A percentile compares a stretch with the other conserved stretches of the same genome.
phyloP scores from a whole-genome alignment of 352 stramenopile genomes.

The Globisporangium nodosum region DNA sequence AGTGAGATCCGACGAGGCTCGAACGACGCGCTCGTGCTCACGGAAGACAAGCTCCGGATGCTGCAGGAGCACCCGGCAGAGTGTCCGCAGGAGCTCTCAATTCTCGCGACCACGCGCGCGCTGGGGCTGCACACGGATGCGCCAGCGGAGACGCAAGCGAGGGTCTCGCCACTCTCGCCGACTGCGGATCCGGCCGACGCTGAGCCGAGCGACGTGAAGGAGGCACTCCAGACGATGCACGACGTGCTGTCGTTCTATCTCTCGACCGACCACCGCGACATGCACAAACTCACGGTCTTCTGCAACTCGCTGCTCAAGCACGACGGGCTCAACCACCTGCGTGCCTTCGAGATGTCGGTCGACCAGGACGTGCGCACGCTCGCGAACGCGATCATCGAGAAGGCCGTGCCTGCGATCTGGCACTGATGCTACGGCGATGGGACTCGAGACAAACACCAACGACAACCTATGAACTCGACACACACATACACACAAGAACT shows the following conservation, averaged over 20 bases:
- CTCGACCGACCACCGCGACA: conserved; percentile 61
- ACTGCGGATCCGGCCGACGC: background rate
- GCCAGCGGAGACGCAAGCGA: background rate
- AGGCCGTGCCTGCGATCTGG: conserved; percentile 76
- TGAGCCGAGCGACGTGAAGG: conserved; percentile 28
- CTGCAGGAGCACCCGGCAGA: conserved; percentile 57
- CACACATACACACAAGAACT: background rate
- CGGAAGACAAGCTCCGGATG: conserved; percentile 25
- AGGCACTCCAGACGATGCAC: conserved; percentile 54
- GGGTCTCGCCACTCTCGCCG: too few relatives aligned
- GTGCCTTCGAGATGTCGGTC: conserved; percentile 38
- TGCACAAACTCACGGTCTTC: conserved; percentile 80
- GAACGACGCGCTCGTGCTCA: conserved; percentile 25
- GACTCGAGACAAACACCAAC: background rate
- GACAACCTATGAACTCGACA: background rate
- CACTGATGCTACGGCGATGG: conserved; percentile 24
- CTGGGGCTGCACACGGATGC: background rate
- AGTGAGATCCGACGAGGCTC: conserved; percentile 27
- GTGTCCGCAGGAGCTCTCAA: conserved; percentile 48
- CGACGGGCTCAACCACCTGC: conserved; percentile 64
- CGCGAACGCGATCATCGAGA: conserved; percentile 76
- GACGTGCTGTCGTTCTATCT: conserved; percentile 68
- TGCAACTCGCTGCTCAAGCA: conserved; percentile 77
- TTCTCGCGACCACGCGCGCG: conserved; percentile 17
- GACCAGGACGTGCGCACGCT: conserved; percentile 52